phyloP scores from a whole-genome alignment of 192 early-diverging fungal genomes.

The Paraglomus occultum region DNA sequence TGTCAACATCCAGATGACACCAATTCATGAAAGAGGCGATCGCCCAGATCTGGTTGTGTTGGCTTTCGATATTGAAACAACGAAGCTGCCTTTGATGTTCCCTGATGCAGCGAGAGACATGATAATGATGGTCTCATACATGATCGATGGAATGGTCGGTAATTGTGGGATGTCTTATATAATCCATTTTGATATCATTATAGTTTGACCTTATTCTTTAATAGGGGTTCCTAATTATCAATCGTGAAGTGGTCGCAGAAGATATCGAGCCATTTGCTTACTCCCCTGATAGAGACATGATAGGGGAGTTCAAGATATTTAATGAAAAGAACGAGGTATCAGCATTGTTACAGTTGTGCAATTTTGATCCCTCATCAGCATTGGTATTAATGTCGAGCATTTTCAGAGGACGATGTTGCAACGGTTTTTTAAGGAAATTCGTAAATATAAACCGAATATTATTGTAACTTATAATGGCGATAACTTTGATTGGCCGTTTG shows the following conservation, averaged over 20 bases:
- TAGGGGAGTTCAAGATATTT: constrained; percentile 94
- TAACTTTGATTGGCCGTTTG: constrained; percentile 98
- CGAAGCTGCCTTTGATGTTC: constrained; percentile 97
- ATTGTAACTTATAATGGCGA: constrained; percentile 99
- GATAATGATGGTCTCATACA: constrained; percentile 99
- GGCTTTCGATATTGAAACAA: constrained; percentile 98
- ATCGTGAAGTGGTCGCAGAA: constrained; percentile 90
- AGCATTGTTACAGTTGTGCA: background rate
- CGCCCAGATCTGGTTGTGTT: constrained; percentile 93
- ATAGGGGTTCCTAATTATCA: constrained; percentile 96
- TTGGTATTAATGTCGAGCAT: background rate
- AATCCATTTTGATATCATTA: background rate
- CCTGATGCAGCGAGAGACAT: constrained; percentile 86
- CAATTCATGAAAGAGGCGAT: constrained; percentile 78
- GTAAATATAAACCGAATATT: constrained; percentile 77
- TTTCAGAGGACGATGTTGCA: background rate
- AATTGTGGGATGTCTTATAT: background rate
- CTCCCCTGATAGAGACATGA: constrained; percentile 93
- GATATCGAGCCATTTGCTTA: constrained; percentile 99
- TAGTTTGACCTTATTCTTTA: background rate
- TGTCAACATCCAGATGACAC: constrained; percentile 60
- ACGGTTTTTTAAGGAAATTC: constrained; percentile 92
- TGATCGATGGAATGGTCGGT: constrained; percentile 93
- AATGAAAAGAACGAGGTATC: constrained; percentile 88
- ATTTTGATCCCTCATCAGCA: constrained; percentile 16